Evolutionary conservation across 2,329 filamentous ascomycete genomes (phyloP), one percentile per base, ranked within the genome.

Genomic region (Fusarium newnesense): DNA sequence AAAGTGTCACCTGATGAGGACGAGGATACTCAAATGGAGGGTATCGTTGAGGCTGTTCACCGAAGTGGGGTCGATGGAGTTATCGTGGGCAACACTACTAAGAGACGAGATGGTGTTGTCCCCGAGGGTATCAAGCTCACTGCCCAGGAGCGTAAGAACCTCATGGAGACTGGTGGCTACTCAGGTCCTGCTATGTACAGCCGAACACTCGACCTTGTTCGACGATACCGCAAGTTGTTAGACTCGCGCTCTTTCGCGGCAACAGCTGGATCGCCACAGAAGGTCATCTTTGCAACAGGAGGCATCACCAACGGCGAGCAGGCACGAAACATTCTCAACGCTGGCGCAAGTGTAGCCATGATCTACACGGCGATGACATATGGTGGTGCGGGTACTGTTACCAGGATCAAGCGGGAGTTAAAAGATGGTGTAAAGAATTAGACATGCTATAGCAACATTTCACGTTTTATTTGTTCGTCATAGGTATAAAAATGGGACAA

Each of bases 1-100:
- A 99, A 99, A 85, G 96, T 99, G 26, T 97, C 94, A 67, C 96
- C 96, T 0, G 96, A 99, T 77, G 96, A 98, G 83, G 94, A 98
- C 80, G 90, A 92, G 26, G 91, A 95, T 59, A 86, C 91, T 63
- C 95, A 99, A 80, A 90, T 99, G 69, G 88, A 92, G 46, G 96
- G 95, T 13, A 97, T 99, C 63, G 96, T 94, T 69, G 90, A 95
- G 76, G 95, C 95, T 0, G 91, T 97, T 18, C 93, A 91, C 86
- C 86, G 87, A 75, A 94, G 93, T 68, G 95, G 95, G 11, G 95
- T 98, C 4, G 95, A 98, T 77, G 96, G 96, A 34, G 91, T 99
- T 40, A 98, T 99, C 70, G 96, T 99, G 8, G 96, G 96, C 16
- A 99, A 99, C 85, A 99, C 96, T 0, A 99, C 96, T 6, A 97